Conservation (phyloP, 2,329 filamentous ascomycete genomes). For the Stagonosporopsis cucurbitacearum region DNA sequence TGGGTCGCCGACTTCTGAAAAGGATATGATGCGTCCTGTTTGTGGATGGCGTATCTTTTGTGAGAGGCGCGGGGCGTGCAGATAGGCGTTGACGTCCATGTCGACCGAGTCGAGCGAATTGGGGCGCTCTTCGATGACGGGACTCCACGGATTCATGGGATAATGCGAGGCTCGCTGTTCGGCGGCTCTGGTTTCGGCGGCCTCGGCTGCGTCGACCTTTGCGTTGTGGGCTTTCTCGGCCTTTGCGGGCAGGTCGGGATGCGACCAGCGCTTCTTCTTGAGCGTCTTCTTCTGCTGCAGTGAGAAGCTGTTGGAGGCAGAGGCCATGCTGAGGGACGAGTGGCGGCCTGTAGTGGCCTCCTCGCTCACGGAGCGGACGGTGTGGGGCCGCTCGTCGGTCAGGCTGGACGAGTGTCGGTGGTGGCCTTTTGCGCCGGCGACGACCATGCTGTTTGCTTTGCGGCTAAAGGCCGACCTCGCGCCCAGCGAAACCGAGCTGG, state of each 20-base stretch:
- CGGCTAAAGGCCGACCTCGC: slow-evolving; percentile 41
- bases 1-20: slow-evolving; percentile 94
- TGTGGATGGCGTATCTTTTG: slow-evolving; percentile 87
- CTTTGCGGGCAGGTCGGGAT: slow-evolving; percentile 51
- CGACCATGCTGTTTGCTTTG: slow-evolving; percentile 31
- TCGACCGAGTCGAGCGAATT: slow-evolving; percentile 86
- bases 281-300: slow-evolving; percentile 38
- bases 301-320: slow-evolving; percentile 37
- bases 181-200: slow-evolving; percentile 23
- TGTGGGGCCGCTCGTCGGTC: slow-evolving; percentile 28
- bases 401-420: slow-evolving; percentile 40
- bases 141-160: slow-evolving; percentile 19
- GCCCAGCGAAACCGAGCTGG: slow-evolving; percentile 40
- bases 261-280: slow-evolving; percentile 49
- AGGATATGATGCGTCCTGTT: slow-evolving; percentile 87
- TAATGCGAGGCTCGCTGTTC: slow-evolving; percentile 20
- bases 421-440: slow-evolving; percentile 30
- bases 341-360: slow-evolving; percentile 37
- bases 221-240: slow-evolving; percentile 47
- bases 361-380: slow-evolving; percentile 39
- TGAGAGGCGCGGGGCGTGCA: slow-evolving; percentile 81
- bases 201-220: slow-evolving; percentile 34
- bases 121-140: slow-evolving; percentile 72
- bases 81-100: slow-evolving; percentile 82
- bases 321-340: slow-evolving; percentile 34